Percentiles rank a stretch among this genome's conserved stretches.
Evolutionary conservation across 805 yeast genomes (phyloP).

Genomic region (Monosporozyma servazzii): DNA sequence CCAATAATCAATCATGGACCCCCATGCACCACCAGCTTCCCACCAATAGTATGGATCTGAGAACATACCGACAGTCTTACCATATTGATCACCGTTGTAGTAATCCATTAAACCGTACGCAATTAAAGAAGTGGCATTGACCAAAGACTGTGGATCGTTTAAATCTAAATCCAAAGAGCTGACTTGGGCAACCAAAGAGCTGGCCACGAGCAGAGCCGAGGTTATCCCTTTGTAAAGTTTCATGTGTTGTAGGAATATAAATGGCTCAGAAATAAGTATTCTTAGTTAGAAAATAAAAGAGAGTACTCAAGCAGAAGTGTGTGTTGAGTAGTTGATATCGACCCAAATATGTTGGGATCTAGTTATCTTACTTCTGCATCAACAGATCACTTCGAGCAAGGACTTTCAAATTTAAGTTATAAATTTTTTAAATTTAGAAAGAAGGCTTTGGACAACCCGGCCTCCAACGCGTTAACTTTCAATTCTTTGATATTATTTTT

Average conservation of each 20-base stretch:
- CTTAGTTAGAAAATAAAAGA: no score
- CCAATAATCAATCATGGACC: constrained; percentile 72
- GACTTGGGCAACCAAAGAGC: background rate
- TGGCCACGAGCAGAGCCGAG: background rate
- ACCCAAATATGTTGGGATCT: no score
- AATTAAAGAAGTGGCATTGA: constrained; percentile 49
- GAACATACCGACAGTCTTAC: constrained; percentile 83
- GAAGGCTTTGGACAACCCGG: no score
- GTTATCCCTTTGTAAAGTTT: background rate
- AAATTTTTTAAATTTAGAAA: no score
- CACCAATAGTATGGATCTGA: constrained; percentile 93
- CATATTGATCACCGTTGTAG: constrained; percentile 57
- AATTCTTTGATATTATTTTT: background rate
- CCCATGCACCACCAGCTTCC: constrained; percentile 98
- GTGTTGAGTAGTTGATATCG: no score
- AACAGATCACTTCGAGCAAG: no score
- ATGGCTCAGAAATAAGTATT: no score
- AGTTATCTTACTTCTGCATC: no score
- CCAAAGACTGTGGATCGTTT: constrained; percentile 24
- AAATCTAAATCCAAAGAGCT: constrained; percentile 23
- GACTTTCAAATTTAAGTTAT: no score
- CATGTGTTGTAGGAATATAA: background rate
- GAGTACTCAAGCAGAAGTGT: no score
- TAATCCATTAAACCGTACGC: constrained; percentile 73
- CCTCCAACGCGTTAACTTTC: background rate